Percentiles rank a stretch among this genome's conserved stretches.
These are phyloP conservation scores for Cystobasidium pallidum DNA, from an alignment of 1,284 basidiomycete species.

Conservation along the genomic window DNA sequence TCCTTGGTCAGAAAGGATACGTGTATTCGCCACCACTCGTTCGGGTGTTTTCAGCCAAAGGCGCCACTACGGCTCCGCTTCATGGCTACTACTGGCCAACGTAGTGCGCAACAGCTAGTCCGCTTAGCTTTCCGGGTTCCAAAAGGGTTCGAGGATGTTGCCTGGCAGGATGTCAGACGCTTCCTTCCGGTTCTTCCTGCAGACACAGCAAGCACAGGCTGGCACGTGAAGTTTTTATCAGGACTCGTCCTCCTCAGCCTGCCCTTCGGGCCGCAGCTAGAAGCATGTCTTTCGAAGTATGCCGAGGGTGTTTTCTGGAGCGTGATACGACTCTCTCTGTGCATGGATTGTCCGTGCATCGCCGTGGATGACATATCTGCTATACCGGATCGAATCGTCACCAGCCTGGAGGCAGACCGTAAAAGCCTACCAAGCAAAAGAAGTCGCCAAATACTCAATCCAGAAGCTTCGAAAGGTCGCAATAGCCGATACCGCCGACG, in stretches of 20 bases:
- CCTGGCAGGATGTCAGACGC: slow-evolving; percentile 22
- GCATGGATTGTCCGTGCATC: background rate
- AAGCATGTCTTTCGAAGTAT: slow-evolving; percentile 16
- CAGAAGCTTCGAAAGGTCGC: slow-evolving; percentile 1
- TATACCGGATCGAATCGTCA: background rate
- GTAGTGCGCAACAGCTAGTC: background rate
- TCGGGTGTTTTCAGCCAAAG: background rate
- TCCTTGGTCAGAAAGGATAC: too few species aligned
- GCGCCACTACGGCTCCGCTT: background rate
- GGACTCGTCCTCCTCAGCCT: slow-evolving; percentile 7
- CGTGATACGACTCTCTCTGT: slow-evolving; percentile 11
- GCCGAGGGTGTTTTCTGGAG: slow-evolving; percentile 18
- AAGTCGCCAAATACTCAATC: slow-evolving; percentile 17
- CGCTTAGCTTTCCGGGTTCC: slow-evolving; percentile 27
- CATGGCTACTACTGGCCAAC: background rate
- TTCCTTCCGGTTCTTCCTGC: background rate
- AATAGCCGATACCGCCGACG: background rate
- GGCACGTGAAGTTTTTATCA: background rate
- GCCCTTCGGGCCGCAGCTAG: background rate
- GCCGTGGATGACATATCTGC: background rate
- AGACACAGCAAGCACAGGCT: background rate
- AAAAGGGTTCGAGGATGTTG: slow-evolving; percentile 37
- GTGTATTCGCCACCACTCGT: background rate
- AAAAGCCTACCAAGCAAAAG: slow-evolving; percentile 33
- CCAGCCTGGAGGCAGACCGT: slow-evolving; percentile 20